A percentile compares a stretch with the other conserved stretches of the same genome.
Conservation (phyloP, 345 rosid genomes). For the Camelina sativa region DNA sequence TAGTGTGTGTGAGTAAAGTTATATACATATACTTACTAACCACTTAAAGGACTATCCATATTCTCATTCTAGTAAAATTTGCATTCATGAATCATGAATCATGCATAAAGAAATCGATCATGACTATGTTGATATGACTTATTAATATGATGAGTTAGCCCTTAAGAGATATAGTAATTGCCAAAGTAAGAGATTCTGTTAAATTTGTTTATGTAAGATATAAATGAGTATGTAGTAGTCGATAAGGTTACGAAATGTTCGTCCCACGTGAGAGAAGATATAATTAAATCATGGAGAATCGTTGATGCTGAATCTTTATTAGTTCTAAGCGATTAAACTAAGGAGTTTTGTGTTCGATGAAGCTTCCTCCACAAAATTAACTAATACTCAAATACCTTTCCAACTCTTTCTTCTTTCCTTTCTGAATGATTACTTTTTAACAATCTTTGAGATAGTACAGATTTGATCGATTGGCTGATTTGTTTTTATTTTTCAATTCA, state of each 20-base stretch:
- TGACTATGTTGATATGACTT: too few species aligned
- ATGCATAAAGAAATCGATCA: conserved; percentile 12
- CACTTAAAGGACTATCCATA: neutral
- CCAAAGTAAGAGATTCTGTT: neutral
- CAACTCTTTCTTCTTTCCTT: conserved; percentile 31
- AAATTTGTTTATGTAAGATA: neutral
- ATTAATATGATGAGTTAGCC: too few species aligned
- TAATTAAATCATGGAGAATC: conserved; percentile 25
- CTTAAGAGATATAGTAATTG: neutral
- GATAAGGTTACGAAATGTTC: conserved; percentile 28
- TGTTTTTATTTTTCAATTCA: conserved; percentile 18
- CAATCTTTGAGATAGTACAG: conserved; percentile 29
- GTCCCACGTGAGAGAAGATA: conserved; percentile 36
- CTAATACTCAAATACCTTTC: conserved; percentile 29
- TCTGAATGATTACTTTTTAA: conserved; percentile 38
- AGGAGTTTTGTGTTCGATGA: conserved; percentile 21
- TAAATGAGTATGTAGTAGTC: neutral
- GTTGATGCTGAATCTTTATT: conserved; percentile 28
- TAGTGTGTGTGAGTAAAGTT: neutral
- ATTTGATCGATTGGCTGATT: conserved; percentile 40
- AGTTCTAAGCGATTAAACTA: conserved; percentile 26
- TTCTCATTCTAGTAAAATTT: neutral
- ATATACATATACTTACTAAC: neutral
- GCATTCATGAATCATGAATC: neutral
- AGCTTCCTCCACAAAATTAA: conserved; percentile 38